Evolutionary conservation across 2,329 filamentous ascomycete species (phyloP), one percentile per base, ranked within the genome.

Genomic region (Sporothrix brasiliensis): DNA sequence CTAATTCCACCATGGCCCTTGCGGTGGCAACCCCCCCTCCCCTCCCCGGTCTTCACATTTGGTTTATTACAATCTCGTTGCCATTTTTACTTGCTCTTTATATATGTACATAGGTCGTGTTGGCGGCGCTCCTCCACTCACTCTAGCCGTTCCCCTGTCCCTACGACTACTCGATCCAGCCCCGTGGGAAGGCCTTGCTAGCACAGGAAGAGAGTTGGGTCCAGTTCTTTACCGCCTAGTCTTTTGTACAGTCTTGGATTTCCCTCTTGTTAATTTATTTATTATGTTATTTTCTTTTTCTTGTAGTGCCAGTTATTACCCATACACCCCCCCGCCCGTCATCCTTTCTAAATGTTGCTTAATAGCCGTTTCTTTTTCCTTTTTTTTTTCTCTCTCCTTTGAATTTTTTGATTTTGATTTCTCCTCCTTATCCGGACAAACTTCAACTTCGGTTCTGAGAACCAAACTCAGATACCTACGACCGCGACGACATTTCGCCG

Each of bases 111-210:
- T 34, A 34, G 34, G 34, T 34, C 34, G 34, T 34, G 34, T 34
- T 34, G 34, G 5, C 34, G 34, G 5, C 34, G 34, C 6, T 34
- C 4, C 5, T 34, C 34, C 34, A 34, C 4, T 9, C 34, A 34
- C 34, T 34, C 34, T 34, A 34, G 6, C 34, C 34, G 34, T 34
- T 34, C 27, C 24, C 56, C 24, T 69, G 44, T 47, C 27, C 27
- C 5, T 39, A 39, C 63, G 61, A 65, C 13, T 14, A 39, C 27
- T 60, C 24, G 24, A 61, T 61, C 67, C 54, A 69, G 13, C 54
- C 52, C 54, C 67, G 27, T 69, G 54, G 67, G n/a, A 69, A 61
- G 67, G 10, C 67, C 16, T 50, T 69, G 54, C 30, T 61, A 52
- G 67, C 14, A 52, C 27, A 56, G 11, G 27, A 49, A 10, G 24